Evolutionary conservation across 2,329 filamentous ascomycete genomes (phyloP), one percentile per base, ranked within the genome.

Genomic region (Lachnellula suecica): DNA sequence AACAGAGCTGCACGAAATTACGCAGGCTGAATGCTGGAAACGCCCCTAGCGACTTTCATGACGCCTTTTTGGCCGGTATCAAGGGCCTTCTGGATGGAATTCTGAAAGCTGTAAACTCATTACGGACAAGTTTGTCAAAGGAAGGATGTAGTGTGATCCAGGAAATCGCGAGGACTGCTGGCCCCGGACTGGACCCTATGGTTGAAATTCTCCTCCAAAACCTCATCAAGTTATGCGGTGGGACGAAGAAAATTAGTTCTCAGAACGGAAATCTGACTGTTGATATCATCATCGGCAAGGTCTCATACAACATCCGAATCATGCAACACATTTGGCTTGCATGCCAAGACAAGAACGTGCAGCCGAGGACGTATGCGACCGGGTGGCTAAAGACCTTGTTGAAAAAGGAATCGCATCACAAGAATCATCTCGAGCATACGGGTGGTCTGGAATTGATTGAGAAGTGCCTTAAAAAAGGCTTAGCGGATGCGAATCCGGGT

Each of bases 291-390:
- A 81, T 97, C 58, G 82, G 84, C 57, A 85, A 87, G 61, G 87
- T 88, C 25, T 87, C 91, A 0, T 97, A 93, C 71, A 92, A 81
- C 56, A 75, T 79, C 54, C 87, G 91, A 24, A 79, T 97, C 57
- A 81, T 97, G 77, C 89, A 96, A 68, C 93, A 97, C 64, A 77
- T 97, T 44, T 89, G 85, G 75, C 74, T 76, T 49, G 92, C 93
- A 22, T 88, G 83, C 57, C 88, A 95, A 68, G 93, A 99, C 74
- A 97, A 97, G 75, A 97, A 97, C 66, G 87, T 92, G 2, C 88
- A 94, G 65, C 87, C 92, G 15, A 84, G 94, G 56, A 82, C 83
- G 1, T 96, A 87, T 69, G 87, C 86, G 2, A 79, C 88, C 2
- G 85, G 81, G 7, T 99, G 94, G 94, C 73, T 97, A 25, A 89